phyloP scores from a whole-genome alignment of 2,329 filamentous ascomycete species.

The Chaetomiaceae sp. region DNA sequence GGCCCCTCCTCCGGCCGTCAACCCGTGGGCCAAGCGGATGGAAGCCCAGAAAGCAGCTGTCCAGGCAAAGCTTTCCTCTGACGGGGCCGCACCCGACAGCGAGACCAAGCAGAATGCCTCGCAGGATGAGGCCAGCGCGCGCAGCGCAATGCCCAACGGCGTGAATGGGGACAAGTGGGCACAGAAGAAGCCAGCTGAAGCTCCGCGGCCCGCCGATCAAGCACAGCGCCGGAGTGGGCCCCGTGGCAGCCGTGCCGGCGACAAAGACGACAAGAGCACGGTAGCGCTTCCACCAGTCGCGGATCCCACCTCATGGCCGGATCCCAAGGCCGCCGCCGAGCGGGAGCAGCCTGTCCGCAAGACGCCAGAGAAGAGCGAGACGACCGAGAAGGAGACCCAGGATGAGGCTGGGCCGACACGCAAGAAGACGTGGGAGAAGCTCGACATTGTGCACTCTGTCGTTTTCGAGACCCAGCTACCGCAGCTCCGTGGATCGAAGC shows the following conservation, averaged over 20 bases:
- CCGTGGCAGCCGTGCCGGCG: constrained; percentile 43
- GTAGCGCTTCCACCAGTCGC: constrained; percentile 58
- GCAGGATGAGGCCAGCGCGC: constrained; percentile 26
- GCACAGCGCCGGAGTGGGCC: constrained; percentile 38
- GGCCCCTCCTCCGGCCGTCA: constrained; percentile 77
- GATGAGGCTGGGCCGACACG: constrained; percentile 48
- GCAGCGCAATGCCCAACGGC: constrained; percentile 22
- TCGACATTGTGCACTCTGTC: constrained; percentile 75
- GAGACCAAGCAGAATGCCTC: constrained; percentile 42
- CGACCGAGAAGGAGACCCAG: constrained; percentile 60
- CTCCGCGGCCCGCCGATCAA: constrained; percentile 38
- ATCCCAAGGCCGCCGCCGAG: constrained; percentile 71
- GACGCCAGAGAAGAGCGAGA: constrained; percentile 57
- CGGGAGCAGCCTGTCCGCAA: constrained; percentile 69
- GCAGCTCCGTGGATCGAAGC: constrained; percentile 43
- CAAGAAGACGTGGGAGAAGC: constrained; percentile 69
- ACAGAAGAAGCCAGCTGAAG: constrained; percentile 42
- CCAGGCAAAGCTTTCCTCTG: constrained; percentile 41
- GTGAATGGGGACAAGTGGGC: constrained; percentile 33
- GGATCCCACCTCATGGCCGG: constrained; percentile 84
- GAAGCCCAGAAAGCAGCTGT: constrained; percentile 54
- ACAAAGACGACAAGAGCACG: constrained; percentile 38
- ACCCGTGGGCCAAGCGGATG: constrained; percentile 79
- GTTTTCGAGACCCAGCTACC: constrained; percentile 81
- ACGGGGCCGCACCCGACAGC: constrained; percentile 22